phyloP scores from a whole-genome alignment of 2,329 filamentous ascomycete species.

The Gaeumannomyces sp. region DNA sequence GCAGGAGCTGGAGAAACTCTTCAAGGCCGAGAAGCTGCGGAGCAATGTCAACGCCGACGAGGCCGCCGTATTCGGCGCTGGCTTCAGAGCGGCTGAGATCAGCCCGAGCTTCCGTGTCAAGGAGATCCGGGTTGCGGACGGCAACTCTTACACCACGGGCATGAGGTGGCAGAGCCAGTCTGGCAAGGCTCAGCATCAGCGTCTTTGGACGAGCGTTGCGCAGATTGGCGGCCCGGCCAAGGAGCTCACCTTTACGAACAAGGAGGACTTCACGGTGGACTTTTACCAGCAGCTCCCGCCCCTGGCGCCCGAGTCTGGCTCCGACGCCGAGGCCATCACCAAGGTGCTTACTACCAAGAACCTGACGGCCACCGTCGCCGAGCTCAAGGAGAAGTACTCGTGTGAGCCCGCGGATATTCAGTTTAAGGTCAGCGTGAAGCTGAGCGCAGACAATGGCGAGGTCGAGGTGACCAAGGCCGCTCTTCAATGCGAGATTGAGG shows the following conservation, averaged over 20 bases:
- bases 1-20: slow-evolving; percentile 71
- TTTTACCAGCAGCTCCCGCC: slow-evolving; percentile 67
- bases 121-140: slow-evolving; percentile 83
- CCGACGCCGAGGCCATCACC: slow-evolving; percentile 53
- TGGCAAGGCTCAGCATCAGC: slow-evolving; percentile 68
- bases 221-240: slow-evolving; percentile 70
- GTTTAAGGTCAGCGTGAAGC: slow-evolving; percentile 70
- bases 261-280: slow-evolving; percentile 71
- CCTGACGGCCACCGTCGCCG: slow-evolving; percentile 73
- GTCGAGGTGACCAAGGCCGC: slow-evolving; percentile 71
- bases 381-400: slow-evolving; percentile 71
- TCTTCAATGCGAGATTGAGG: slow-evolving; percentile 79
- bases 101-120: slow-evolving; percentile 97
- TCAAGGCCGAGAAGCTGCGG: slow-evolving; percentile 70
- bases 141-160: slow-evolving; percentile 64
- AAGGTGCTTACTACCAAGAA: slow-evolving; percentile 72
- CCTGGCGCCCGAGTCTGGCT: slow-evolving; percentile 16
- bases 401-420: slow-evolving; percentile 72
- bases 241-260: slow-evolving; percentile 76
- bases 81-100: slow-evolving; percentile 85
- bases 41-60: slow-evolving; percentile 97
- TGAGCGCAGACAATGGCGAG: slow-evolving; percentile 68
- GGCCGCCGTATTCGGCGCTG: slow-evolving; percentile 90
- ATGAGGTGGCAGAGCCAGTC: slow-evolving; percentile 68
- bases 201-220: slow-evolving; percentile 74